Base-by-base conservation (phyloP, 345 rosid genomes). In the Brassica juncea region DNA sequence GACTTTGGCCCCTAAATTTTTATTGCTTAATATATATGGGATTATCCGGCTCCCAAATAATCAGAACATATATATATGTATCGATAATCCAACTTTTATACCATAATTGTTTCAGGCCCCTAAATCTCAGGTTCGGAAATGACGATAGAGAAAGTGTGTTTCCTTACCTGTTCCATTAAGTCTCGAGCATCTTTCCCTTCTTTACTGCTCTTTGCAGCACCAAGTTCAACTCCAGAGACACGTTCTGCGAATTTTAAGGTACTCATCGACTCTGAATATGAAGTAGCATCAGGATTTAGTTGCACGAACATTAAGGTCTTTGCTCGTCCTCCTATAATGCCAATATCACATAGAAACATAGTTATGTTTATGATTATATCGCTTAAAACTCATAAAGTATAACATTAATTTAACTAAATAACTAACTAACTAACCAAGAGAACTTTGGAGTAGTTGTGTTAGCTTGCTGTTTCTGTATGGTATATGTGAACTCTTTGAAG, bases 401-500 rank as follows among this genome's bases (percentile, higher is more conserved):
- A 54, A 39, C 7, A 30, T 10, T 0, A 9, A 25, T 37, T 61
- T 10, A 71, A 71, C 39, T 35, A 35, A 34, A 9, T 35, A 35
- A 34, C 28, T 70, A 60, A 60, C 4, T 16, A 31, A 63, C 37
- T 31, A 69, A 71, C 99, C 99, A 54, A 96, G 84, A 71, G 95
- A 91, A 80, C 86, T 84, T 68, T 96, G 99, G 49, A 96, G 97
- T 60, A 96, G 73, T 80, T 96, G 99, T 80, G 99, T 96, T 55
- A 96, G 92, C 86, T 96, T 96, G 97, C 99, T 96, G 73, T 96
- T 96, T 82, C 99, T 87, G 64, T 92, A 96, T 0, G 99, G 99
- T 25, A 96, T 86, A 72, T 96, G 99, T 3, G 94, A 14, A 80
- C 86, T 87, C 86, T 93, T 96, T 77, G 91, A 92, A 44, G 98